phyloP scores from a whole-genome alignment of 345 rosid genomes.

The Boechera retrofracta region DNA sequence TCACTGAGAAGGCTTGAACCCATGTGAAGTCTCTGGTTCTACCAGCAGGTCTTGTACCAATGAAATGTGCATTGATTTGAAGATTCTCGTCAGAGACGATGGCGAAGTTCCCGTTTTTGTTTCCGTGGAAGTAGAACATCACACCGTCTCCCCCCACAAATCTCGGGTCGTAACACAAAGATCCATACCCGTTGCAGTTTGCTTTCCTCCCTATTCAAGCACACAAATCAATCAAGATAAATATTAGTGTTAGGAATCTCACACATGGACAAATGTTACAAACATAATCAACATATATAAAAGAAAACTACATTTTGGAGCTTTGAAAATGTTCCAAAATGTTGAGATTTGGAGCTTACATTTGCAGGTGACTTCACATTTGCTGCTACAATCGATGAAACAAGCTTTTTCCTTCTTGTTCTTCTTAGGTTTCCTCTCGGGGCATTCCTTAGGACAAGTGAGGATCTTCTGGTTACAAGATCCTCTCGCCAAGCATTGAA shows the following conservation, averaged over 20 bases:
- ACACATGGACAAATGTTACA: conserved; percentile 5
- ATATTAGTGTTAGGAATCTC: background rate
- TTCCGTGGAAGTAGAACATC: conserved; percentile 84
- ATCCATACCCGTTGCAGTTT: conserved; percentile 62
- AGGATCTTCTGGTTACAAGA: conserved; percentile 56
- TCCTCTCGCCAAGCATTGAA: conserved; percentile 63
- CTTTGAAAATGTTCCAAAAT: background rate
- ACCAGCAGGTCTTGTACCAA: conserved; percentile 61
- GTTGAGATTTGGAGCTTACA: conserved; percentile 52
- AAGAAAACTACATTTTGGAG: background rate
- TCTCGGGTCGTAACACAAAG: conserved; percentile 81
- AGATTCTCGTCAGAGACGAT: conserved; percentile 65
- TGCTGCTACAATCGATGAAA: conserved; percentile 77
- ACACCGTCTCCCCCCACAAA: conserved; percentile 83
- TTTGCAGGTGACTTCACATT: conserved; percentile 84
- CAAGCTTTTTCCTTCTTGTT: conserved; percentile 69
- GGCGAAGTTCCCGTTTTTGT: conserved; percentile 68
- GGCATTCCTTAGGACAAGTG: conserved; percentile 73
- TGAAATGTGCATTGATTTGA: conserved; percentile 75
- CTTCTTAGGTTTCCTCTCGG: conserved; percentile 62
- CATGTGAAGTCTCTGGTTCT: conserved; percentile 73
- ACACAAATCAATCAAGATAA: background rate
- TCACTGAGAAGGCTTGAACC: conserved; percentile 71
- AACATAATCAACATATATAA: background rate
- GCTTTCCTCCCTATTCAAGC: conserved; percentile 54